Evolutionary conservation across 139 green algal genomes (phyloP), one percentile per base, ranked within the genome.

Genomic region (Chlamydomonas sp.): DNA sequence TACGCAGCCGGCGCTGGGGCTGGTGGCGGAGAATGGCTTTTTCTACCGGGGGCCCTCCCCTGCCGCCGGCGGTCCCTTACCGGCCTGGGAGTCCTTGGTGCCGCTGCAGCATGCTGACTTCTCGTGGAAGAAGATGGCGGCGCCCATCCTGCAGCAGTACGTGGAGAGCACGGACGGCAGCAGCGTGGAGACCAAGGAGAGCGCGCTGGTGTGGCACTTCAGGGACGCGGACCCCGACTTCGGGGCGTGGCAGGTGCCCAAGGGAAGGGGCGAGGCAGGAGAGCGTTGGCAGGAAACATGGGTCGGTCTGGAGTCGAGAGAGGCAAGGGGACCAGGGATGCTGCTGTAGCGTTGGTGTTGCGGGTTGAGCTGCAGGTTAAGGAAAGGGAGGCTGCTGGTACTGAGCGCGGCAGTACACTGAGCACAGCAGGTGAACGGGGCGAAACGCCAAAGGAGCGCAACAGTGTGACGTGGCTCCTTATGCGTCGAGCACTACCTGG

Each of bases 191-290:
- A 86, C 89, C 75, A 99, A 99, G 94, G 96, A 99, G 77, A 96
- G 85, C 79, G 93, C 95, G 71, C 88, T 97, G 84, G 93, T 99
- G 78, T 99, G 98, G 98, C 95, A 99, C 92, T 99, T 99, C 91
- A 79, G 92, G 63, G 95, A 98, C 86, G 97, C 98, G 2, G 98
- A 99, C 91, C 97, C 98, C 2, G 98, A 99, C 91, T 99, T 99
- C 92, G 98, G 98, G 4, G 93, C 90, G 59, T 99, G 96, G 97
- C 98, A 99, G 94, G 94, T 95, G 81, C 5, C 86, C 1, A 4
- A 59, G 60, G 7, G 85, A 59, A 4, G 73, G n/a, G 3, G 83
- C 69, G 74, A 58, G 63, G n/a, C n/a, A 31, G 8, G 3, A 18
- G 7, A 49, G 31, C 31, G 31, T 49, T 49, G 31, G 31, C 31